Percentiles rank a stretch among this genome's conserved stretches.
Conservation (phyloP, 148 eudicot genomes). For the Heliosperma pusillum region DNA sequence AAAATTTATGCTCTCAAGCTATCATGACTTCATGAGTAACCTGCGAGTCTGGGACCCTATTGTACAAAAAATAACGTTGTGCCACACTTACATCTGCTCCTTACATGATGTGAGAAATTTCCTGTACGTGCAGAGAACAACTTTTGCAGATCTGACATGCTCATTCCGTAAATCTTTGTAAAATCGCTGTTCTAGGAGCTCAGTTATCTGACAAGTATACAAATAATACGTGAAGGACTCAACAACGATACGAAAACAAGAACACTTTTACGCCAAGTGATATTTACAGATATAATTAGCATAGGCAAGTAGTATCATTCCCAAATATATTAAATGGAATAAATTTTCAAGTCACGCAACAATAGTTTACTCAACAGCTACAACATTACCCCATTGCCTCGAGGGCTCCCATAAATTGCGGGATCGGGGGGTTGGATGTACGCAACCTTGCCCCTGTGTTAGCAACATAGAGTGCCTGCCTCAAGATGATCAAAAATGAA, state of each 20-base stretch:
- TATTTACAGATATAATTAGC: background rate
- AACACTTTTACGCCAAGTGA: background rate
- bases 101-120: conserved; percentile 76
- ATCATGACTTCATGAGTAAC: background rate
- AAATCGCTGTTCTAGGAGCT: conserved; percentile 69
- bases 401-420: too few species aligned
- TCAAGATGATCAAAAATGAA: background rate
- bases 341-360: background rate
- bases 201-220: conserved; percentile 52
- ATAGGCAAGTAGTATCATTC: background rate
- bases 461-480: background rate
- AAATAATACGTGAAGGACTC: background rate
- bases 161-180: conserved; percentile 85
- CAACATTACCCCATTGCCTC: background rate
- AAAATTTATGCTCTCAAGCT: background rate
- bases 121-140: conserved; percentile 64
- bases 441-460: background rate
- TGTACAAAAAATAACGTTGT: conserved; percentile 12
- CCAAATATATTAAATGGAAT: background rate
- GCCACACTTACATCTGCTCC: conserved; percentile 84
- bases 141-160: conserved; percentile 63
- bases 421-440: background rate
- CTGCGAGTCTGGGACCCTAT: background rate
- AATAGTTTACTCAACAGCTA: background rate
- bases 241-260: background rate